Conservation (phyloP, 352 stramenopile species). For the Phytopythium litorale region DNA sequence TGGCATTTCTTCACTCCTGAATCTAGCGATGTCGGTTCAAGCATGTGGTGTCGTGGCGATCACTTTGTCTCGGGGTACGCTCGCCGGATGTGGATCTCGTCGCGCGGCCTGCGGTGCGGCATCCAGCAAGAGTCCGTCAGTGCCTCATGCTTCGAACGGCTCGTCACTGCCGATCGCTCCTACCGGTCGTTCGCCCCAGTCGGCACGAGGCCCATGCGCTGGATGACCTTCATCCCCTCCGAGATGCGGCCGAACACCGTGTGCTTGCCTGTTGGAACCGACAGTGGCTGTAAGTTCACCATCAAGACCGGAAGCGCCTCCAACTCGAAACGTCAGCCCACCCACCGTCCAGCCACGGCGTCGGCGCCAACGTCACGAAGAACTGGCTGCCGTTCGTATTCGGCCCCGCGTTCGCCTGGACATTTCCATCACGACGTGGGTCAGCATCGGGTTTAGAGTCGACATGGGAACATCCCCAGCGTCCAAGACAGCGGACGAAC, state of each 20-base stretch:
- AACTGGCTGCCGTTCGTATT: constrained; percentile 94
- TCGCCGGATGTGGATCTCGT: constrained; percentile 72
- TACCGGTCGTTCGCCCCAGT: constrained; percentile 86
- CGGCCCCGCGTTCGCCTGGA: constrained; percentile 84
- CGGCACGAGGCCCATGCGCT: constrained; percentile 89
- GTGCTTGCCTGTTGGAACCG: constrained; percentile 72
- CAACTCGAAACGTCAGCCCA: background rate
- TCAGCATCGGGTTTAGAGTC: background rate
- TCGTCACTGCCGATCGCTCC: background rate
- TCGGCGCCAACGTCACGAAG: constrained; percentile 92
- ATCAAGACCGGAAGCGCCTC: background rate
- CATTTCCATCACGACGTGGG: too few species aligned
- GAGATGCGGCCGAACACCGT: constrained; percentile 92
- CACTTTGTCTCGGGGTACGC: constrained; percentile 57
- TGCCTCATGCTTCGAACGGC: too few species aligned
- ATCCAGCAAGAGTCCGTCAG: background rate
- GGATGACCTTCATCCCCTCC: constrained; percentile 91
- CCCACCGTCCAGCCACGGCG: constrained; percentile 91
- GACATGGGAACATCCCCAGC: background rate
- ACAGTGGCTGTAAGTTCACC: background rate
- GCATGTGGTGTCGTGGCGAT: background rate
- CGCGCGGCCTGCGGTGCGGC: constrained; percentile 45
- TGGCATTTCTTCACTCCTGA: background rate
- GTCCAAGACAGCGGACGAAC: constrained; percentile 18
- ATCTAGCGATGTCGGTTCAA: background rate